Base-by-base conservation (phyloP, 805 yeast genomes). In the Candida nonsorbophila region DNA sequence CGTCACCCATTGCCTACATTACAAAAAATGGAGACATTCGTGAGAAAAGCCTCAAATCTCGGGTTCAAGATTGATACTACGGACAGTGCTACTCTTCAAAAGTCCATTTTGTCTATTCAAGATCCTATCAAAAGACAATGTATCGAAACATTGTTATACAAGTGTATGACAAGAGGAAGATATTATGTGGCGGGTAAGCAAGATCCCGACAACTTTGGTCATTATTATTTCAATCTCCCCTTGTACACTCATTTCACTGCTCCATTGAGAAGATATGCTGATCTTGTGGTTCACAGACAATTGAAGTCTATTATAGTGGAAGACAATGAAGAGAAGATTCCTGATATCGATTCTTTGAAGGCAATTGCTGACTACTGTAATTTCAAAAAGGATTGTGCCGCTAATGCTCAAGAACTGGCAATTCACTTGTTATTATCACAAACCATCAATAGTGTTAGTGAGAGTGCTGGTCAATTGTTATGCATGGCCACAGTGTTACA, bases 361-460 rank as follows among this genome's bases (percentile, higher is more conserved):
- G 81, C 84, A 45, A 73, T 84, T 18, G 81, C 95, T 7, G 96
- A 90, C 47, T 88, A 87, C 53, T 90, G 97, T 58, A 87, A 86
- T 45, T 92, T 90, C 69, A 87, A 88, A 57, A 85, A 87, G 51
- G 97, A 90, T 49, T 88, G 96, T 54, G 92, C 97, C 2, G 78
- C 77, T 39, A 75, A 75, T 37, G 96, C 97, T 1, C 97, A 90
- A 58, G 94, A 85, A 43, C 98, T 92, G 57, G 90, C 95, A 9
- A 77, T 88, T 31, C 98, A 92, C 53, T 67, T 92, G 40, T 64
- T 82, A 32, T 64, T 88, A 26, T 83, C 90, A 33, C 94, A 87
- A 53, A 81, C 87, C 0, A 80, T 88, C 35, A 83, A 81, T 49
- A 83, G 77, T 23, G 74, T 84, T 72, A 64, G 74, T 40, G 74